Percentiles rank a stretch among this genome's conserved stretches.
Conservation (phyloP, 2,329 filamentous ascomycete species). For the Aspergillus viridinutans region DNA sequence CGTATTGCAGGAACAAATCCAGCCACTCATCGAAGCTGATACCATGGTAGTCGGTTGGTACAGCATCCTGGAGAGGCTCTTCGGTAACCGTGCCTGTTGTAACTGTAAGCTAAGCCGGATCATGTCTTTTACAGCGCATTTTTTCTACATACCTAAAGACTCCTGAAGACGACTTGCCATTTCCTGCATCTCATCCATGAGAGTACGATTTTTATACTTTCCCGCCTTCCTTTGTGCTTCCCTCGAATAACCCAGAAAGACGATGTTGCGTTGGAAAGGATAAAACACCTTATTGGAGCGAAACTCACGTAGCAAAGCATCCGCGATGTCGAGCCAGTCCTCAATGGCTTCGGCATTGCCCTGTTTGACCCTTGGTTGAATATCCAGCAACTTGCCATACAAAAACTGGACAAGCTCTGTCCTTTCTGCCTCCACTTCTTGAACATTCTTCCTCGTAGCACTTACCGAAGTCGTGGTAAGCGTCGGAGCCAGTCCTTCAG, state of each 20-base stretch:
- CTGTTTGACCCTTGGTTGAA: slow-evolving; percentile 46
- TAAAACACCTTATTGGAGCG: slow-evolving; percentile 58
- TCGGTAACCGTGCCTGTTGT: slow-evolving; percentile 19
- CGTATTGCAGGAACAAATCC: slow-evolving; percentile 84
- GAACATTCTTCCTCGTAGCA: slow-evolving; percentile 16
- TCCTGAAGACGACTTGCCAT: slow-evolving; percentile 44
- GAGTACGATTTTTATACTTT: slow-evolving; percentile 30
- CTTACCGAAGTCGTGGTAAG: slow-evolving; percentile 15
- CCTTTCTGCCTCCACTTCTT: slow-evolving; percentile 31
- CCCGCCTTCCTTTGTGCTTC: slow-evolving; percentile 37
- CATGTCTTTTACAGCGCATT: too few relatives aligned
- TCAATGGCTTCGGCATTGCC: slow-evolving; percentile 49
- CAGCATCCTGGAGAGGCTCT: slow-evolving; percentile 25
- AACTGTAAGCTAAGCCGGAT: slow-evolving; percentile 10
- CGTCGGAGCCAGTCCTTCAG: slow-evolving; percentile 8
- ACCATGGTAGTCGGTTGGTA: slow-evolving; percentile 63
- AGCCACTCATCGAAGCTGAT: slow-evolving; percentile 83
- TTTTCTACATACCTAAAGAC: slow-evolving; percentile 32
- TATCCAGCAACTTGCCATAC: slow-evolving; percentile 44
- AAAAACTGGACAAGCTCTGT: slow-evolving; percentile 43
- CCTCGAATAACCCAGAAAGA: slow-evolving; percentile 47
- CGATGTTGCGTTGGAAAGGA: slow-evolving; percentile 48
- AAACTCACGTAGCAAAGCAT: slow-evolving; percentile 58
- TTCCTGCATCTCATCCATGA: slow-evolving; percentile 42
- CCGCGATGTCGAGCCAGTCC: slow-evolving; percentile 57